These are phyloP conservation scores for Pestalotiopsis sp. DNA, from an alignment of 2,329 filamentous ascomycete genomes.

Conservation along the genomic window DNA sequence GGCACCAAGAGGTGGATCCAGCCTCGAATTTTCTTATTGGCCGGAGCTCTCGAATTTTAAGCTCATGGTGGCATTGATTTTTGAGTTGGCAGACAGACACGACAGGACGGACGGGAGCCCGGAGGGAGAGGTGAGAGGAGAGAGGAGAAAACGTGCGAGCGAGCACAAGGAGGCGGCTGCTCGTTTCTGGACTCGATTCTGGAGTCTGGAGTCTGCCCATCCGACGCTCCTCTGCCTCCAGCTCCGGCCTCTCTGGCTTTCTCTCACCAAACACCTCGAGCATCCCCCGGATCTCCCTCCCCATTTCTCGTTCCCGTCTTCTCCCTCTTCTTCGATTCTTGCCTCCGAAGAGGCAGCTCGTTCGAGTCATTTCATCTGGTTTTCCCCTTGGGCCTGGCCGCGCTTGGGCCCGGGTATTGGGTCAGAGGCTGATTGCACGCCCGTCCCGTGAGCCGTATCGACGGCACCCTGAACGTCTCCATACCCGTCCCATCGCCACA, in stretches of 20 bases:
- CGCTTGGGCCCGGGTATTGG: neutral
- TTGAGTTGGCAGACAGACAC: conserved; percentile 6
- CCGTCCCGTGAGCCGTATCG: conserved; percentile 22
- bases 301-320: conserved; percentile 27
- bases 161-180: neutral
- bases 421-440: conserved; percentile 11
- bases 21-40: conserved; percentile 46
- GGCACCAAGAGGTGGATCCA: conserved; percentile 21
- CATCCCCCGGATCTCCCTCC: conserved; percentile 16
- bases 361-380: conserved; percentile 26
- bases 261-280: conserved; percentile 16
- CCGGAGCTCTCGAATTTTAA: conserved; percentile 28
- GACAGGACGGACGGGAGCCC: neutral
- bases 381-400: conserved; percentile 15
- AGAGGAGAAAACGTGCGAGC: neutral
- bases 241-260: neutral
- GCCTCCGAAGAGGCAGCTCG: conserved; percentile 26
- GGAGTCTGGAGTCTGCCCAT: conserved; percentile 28
- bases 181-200: conserved; percentile 19
- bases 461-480: conserved; percentile 15
- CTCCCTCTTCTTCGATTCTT: conserved; percentile 18
- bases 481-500: conserved; percentile 18
- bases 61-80: conserved; percentile 1
- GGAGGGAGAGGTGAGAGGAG: neutral
- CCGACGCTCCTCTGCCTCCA: conserved; percentile 3